Conservation (phyloP, 495 filamentous ascomycete genomes). For the Lepraria neglecta region DNA sequence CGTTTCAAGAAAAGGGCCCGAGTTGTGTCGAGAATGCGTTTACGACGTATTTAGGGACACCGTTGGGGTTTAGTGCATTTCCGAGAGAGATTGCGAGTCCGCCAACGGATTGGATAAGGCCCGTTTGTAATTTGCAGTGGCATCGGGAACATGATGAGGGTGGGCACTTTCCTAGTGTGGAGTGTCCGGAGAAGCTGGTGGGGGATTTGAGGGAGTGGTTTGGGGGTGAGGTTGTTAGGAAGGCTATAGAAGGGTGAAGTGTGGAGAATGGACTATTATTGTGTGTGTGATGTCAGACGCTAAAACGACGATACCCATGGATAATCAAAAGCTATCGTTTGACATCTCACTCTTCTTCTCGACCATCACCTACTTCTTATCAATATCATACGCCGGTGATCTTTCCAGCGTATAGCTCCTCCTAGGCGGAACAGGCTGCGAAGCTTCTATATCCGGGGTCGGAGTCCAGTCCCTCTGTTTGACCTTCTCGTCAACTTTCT, state of each 20-base stretch:
- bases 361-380: constrained; percentile 9
- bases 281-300: not conserved
- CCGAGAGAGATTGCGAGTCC: constrained; percentile 13
- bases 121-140: constrained; percentile 22
- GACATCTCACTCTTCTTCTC: not conserved
- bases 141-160: constrained; percentile 32
- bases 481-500: not conserved
- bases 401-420: constrained; percentile 6
- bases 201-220: constrained; percentile 34
- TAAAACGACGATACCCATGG: not conserved
- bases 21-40: not conserved
- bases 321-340: not conserved
- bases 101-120: constrained; percentile 27
- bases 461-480: too few species aligned
- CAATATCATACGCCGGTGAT: not conserved
- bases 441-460: not conserved
- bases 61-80: constrained; percentile 8
- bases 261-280: too few species aligned
- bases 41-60: not conserved
- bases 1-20: constrained; percentile 2
- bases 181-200: constrained; percentile 34
- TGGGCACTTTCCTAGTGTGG: constrained; percentile 39
- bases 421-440: not conserved
- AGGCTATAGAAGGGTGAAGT: constrained; percentile 8
- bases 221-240: constrained; percentile 17